phyloP scores from a whole-genome alignment of 352 stramenopile genomes.

The Pythium sukuiense region DNA sequence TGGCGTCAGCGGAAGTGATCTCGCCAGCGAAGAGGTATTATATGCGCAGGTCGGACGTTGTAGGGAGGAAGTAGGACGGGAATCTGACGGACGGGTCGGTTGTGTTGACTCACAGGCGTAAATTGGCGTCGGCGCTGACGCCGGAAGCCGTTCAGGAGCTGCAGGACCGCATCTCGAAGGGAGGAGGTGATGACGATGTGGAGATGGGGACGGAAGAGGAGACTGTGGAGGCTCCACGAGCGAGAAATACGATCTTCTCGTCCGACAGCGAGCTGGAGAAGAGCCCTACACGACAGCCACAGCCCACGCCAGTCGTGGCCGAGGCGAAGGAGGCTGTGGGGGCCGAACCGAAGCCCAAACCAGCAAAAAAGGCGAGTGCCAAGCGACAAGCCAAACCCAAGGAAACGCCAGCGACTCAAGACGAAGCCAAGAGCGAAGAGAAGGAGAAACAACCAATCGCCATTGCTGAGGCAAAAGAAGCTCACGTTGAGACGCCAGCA shows the following conservation, averaged over 20 bases:
- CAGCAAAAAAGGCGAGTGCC: constrained; percentile 8
- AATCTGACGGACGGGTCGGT: not conserved
- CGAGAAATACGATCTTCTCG: constrained; percentile 24
- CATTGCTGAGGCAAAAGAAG: not conserved
- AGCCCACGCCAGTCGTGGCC: not conserved
- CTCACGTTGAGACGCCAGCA: not conserved
- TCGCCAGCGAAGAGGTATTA: constrained; percentile 5
- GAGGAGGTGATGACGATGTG: constrained; percentile 3
- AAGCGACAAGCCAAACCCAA: not conserved
- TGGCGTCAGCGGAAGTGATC: not conserved
- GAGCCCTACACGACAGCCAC: not conserved
- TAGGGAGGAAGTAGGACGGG: not conserved
- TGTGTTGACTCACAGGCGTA: constrained; percentile 6
- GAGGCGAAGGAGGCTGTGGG: constrained; percentile 1
- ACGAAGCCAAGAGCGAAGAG: constrained; percentile 2
- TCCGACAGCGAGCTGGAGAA: constrained; percentile 18
- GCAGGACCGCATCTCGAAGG: constrained; percentile 18
- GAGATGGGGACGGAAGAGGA: constrained; percentile 8
- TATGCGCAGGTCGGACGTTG: not conserved
- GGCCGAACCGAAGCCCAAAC: not conserved
- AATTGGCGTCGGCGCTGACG: constrained; percentile 18
- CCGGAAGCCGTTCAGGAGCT: constrained; percentile 7
- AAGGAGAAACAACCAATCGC: constrained; percentile 4
- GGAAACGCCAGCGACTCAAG: not conserved
- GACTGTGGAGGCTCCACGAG: not conserved